phyloP scores from a whole-genome alignment of 2,329 filamentous ascomycete genomes.

The Curvularia sp. region DNA sequence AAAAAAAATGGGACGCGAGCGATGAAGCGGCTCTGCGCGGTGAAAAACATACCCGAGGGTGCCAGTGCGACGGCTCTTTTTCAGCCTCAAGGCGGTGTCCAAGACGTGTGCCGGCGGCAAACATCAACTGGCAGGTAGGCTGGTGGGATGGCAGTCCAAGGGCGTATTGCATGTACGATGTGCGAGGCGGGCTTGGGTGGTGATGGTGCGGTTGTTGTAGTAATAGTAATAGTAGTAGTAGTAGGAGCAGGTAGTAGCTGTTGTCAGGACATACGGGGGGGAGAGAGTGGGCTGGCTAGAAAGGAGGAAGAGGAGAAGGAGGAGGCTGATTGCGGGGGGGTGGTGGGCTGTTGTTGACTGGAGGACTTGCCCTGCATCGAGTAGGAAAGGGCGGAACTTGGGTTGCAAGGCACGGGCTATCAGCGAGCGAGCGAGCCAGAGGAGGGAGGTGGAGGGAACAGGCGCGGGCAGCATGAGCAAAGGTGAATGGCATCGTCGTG shows the following conservation, averaged over 20 bases:
- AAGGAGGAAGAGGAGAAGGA: constrained; percentile 1
- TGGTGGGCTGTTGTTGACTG: constrained; percentile 14
- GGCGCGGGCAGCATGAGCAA: not conserved
- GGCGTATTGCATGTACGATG: constrained; percentile 18
- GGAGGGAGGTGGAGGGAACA: not conserved
- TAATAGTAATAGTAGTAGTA: too few species aligned
- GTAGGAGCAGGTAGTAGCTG: not conserved
- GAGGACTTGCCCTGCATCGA: constrained; percentile 15
- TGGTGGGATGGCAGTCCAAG: constrained; percentile 9
- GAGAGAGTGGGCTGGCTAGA: constrained; percentile 14
- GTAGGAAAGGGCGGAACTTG: constrained; percentile 15
- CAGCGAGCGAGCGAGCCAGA: not conserved
- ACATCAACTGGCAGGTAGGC: constrained; percentile 29
- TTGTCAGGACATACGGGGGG: constrained; percentile 5
- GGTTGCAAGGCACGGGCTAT: constrained; percentile 5
- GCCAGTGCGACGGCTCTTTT: constrained; percentile 46
- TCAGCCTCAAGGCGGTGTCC: constrained; percentile 50
- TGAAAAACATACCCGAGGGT: constrained; percentile 47
- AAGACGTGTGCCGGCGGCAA: constrained; percentile 42
- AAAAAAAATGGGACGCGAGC: constrained; percentile 19
- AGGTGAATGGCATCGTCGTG: not conserved
- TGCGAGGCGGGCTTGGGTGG: not conserved
- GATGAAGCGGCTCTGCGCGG: constrained; percentile 47
- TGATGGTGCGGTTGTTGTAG: not conserved
- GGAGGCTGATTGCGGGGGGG: constrained; percentile 33